phyloP scores from a whole-genome alignment of 1,284 basidiomycete genomes.

The Trametes polyzona region DNA sequence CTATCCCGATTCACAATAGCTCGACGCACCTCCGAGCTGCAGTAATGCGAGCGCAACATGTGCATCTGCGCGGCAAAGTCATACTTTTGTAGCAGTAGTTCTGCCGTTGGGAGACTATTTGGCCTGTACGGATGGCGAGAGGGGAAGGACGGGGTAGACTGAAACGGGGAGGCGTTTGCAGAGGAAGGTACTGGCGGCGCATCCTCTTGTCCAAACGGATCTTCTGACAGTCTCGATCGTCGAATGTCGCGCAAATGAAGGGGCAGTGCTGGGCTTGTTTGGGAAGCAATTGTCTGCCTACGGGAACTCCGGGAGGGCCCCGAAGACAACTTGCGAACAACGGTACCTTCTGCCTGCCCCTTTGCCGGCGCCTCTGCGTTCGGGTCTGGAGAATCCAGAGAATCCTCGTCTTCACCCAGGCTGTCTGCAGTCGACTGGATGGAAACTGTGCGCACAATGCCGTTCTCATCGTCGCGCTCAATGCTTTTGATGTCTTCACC shows the following conservation, averaged over 20 bases:
- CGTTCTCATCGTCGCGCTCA: conserved; percentile 49
- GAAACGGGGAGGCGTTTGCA: conserved; percentile 51
- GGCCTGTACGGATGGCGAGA: conserved; percentile 49
- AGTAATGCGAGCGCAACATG: conserved; percentile 88
- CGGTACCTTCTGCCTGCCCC: not conserved
- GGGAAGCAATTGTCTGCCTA: conserved; percentile 60
- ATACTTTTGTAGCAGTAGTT: conserved; percentile 66
- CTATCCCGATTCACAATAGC: conserved; percentile 11
- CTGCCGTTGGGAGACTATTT: conserved; percentile 49
- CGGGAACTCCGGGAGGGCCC: conserved; percentile 35
- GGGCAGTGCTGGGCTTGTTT: conserved; percentile 72
- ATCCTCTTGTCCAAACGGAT: conserved; percentile 75
- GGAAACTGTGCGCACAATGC: conserved; percentile 24
- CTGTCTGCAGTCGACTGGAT: conserved; percentile 28
- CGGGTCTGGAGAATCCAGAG: conserved; percentile 13
- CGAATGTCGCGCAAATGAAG: conserved; percentile 56
- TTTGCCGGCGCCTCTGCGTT: not conserved
- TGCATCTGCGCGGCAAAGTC: conserved; percentile 68
- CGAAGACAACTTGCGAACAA: conserved; percentile 1
- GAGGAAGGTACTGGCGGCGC: conserved; percentile 42
- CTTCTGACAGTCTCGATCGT: conserved; percentile 63
- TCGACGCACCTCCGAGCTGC: conserved; percentile 79
- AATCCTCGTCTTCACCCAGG: conserved; percentile 33
- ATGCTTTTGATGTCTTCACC: conserved; percentile 52
- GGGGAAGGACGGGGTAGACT: conserved; percentile 69